These are phyloP conservation scores for Arxiozyma slooffiae DNA, from an alignment of 1,139 yeast genomes.

Conservation along the genomic window DNA sequence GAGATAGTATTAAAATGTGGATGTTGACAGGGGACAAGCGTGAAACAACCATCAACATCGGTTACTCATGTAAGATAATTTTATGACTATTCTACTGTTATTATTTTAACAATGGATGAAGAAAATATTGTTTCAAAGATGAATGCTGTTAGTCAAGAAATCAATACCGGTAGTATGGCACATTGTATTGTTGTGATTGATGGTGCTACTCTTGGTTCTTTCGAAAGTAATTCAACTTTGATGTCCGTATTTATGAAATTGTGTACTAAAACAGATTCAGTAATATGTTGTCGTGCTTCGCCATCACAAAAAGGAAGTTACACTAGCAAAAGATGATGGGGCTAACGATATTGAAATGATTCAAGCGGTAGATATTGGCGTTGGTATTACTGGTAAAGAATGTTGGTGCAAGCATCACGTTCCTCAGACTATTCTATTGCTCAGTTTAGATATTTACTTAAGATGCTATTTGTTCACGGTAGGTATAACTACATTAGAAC, in stretches of 20 bases:
- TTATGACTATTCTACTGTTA: constrained; percentile 83
- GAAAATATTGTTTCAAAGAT: constrained; percentile 40
- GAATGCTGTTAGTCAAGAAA: constrained; percentile 34
- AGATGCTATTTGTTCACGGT: constrained; percentile 85
- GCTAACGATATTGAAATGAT: constrained; percentile 99
- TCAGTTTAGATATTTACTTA: constrained; percentile 76
- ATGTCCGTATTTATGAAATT: constrained; percentile 71
- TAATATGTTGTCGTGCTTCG: constrained; percentile 90
- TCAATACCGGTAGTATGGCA: constrained; percentile 62
- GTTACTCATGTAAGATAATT: constrained; percentile 88
- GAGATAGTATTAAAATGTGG: constrained; percentile 95
- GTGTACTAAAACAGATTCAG: constrained; percentile 82
- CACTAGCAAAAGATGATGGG: constrained; percentile 98
- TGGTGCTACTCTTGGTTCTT: constrained; percentile 66
- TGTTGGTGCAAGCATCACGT: constrained; percentile 94
- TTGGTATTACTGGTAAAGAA: constrained; percentile 94
- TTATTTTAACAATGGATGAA: constrained; percentile 58
- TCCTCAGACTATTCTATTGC: constrained; percentile 94
- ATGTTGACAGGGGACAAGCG: constrained; percentile 97
- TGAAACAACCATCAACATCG: constrained; percentile 95
- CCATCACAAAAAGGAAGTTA: constrained; percentile 89
- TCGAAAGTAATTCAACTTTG: constrained; percentile 63
- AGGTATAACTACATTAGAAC: constrained; percentile 90
- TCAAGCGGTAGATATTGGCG: constrained; percentile 95
- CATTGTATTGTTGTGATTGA: constrained; percentile 92